Percentiles rank a stretch among this genome's conserved stretches.
Evolutionary conservation across 1,139 yeast genomes (phyloP).

Genomic region (Blastobotrys aristatus): DNA sequence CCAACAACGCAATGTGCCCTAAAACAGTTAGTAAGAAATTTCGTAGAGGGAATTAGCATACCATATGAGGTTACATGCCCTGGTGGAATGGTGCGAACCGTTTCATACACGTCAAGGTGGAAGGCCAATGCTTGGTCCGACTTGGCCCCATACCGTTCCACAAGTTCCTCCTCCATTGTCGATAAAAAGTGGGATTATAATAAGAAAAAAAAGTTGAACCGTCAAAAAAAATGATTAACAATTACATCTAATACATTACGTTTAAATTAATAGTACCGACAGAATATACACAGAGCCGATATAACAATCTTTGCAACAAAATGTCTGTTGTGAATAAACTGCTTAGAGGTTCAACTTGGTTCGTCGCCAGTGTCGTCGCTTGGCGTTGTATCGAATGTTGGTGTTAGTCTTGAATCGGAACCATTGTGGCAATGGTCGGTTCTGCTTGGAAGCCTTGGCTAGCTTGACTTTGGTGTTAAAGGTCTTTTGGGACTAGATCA

Average conservation of each 20-base stretch:
- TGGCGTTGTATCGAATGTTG: slow-evolving; percentile 97
- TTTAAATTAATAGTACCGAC: slow-evolving; percentile 6
- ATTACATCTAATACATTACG: slow-evolving; percentile 10
- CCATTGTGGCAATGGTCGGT: slow-evolving; percentile 99
- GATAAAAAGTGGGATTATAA: neutral
- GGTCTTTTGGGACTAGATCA: slow-evolving; percentile 74
- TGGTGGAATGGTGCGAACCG: slow-evolving; percentile 52
- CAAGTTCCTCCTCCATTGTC: neutral
- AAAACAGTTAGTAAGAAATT: neutral
- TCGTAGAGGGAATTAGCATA: slow-evolving; percentile 21
- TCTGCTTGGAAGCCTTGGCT: slow-evolving; percentile 98
- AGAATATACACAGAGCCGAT: slow-evolving; percentile 1
- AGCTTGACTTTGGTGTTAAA: slow-evolving; percentile 98
- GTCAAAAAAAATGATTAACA: neutral
- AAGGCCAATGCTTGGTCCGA: slow-evolving; percentile 52
- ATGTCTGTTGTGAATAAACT: slow-evolving; percentile 5
- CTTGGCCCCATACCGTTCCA: slow-evolving; percentile 25
- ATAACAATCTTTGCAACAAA: no score
- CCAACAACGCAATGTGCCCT: slow-evolving; percentile 63
- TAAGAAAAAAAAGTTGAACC: neutral
- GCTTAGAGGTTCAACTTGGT: slow-evolving; percentile 94
- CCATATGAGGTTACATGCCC: slow-evolving; percentile 69
- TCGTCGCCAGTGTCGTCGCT: slow-evolving; percentile 99
- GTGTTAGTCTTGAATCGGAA: slow-evolving; percentile 97
- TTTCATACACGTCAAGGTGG: slow-evolving; percentile 55